A percentile compares a stretch with the other conserved stretches of the same genome.
Evolutionary conservation across 345 rosid species (phyloP).

Genomic region (Citrus medica): DNA sequence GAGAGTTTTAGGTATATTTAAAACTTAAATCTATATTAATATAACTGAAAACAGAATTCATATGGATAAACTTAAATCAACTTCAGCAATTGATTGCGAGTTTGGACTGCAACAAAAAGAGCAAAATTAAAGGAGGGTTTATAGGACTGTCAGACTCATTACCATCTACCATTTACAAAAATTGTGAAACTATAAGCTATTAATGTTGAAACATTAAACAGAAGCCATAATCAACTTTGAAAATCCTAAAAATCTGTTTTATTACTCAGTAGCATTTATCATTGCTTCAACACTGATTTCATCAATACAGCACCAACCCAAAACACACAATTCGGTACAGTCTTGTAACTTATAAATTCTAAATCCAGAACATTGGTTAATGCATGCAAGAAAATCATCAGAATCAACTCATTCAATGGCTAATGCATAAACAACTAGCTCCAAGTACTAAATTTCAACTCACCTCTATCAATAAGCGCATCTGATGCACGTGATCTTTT

Average conservation of each 20-base stretch:
- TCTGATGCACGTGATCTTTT: constrained; percentile 90
- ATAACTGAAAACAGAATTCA: neutral
- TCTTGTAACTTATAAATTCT: neutral
- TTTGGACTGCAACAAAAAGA: neutral
- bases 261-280: neutral
- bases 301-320: neutral
- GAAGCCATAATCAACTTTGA: neutral
- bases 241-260: neutral
- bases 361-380: neutral
- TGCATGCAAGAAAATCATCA: neutral
- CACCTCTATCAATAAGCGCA: constrained; percentile 93
- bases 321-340: neutral
- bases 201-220: neutral
- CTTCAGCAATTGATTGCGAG: neutral
- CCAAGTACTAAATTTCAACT: constrained; percentile 5
- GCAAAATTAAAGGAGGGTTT: neutral
- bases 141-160: neutral
- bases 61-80: neutral
- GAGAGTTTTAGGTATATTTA: neutral
- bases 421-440: neutral
- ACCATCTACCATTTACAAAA: neutral
- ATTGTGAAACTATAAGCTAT: neutral
- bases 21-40: neutral
- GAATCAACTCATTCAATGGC: neutral
- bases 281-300: neutral